Conservation (phyloP, 1,139 yeast species). For the Lodderomyces metapsilosis region DNA sequence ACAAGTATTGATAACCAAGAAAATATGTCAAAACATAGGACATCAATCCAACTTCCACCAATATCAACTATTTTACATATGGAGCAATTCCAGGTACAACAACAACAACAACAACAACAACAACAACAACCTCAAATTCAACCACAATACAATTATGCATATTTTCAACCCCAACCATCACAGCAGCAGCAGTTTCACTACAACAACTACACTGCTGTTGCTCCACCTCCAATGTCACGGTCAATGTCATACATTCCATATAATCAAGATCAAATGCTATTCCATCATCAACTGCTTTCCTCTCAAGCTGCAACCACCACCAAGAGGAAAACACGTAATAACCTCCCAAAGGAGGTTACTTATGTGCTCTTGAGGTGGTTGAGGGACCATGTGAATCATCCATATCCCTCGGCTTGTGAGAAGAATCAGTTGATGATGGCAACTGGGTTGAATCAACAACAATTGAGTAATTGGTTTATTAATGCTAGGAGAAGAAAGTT, state of each 20-base stretch:
- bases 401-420: constrained; percentile 91
- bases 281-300: constrained; percentile 1
- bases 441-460: constrained; percentile 90
- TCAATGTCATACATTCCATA: constrained; percentile 6
- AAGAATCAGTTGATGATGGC: constrained; percentile 74
- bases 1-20: no score
- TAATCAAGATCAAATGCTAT: background rate
- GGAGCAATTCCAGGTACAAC: constrained; percentile 11
- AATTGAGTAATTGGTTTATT: constrained; percentile 93
- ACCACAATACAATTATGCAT: constrained; percentile 5
- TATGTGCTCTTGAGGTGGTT: constrained; percentile 81
- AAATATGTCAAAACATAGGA: no score
- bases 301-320: constrained; percentile 1
- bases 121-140: constrained; percentile 2
- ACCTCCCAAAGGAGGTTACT: constrained; percentile 88
- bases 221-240: constrained; percentile 4
- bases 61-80: no score
- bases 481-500: constrained; percentile 90
- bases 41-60: no score
- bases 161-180: constrained; percentile 5
- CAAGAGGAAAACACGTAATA: constrained; percentile 59
- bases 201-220: constrained; percentile 3
- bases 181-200: constrained; percentile 1
- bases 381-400: constrained; percentile 80
- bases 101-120: constrained; percentile 5